Conservation (phyloP, 441 rosid genomes). For the Pelargonium fulgidum region DNA sequence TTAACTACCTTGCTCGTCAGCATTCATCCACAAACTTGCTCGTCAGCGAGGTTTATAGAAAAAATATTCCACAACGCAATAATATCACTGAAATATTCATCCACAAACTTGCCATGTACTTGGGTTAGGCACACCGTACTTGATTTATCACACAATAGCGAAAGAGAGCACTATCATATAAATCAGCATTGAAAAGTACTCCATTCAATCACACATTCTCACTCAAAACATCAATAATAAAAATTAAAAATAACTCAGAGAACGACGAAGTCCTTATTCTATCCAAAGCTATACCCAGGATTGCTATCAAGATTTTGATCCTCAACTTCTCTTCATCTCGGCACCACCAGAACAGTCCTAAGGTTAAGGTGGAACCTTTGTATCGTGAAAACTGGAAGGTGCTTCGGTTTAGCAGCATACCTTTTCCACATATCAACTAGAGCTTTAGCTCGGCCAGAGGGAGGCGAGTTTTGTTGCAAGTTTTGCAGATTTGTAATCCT, state of each 20-base stretch:
- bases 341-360: neutral
- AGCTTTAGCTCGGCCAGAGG: constrained; percentile 54
- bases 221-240: neutral
- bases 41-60: too few relatives aligned
- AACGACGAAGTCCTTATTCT: neutral
- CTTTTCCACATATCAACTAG: constrained; percentile 32
- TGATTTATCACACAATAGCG: neutral
- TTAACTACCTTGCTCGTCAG: too few relatives aligned
- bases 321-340: neutral
- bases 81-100: constrained; percentile 4
- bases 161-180: neutral
- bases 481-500: constrained; percentile 90
- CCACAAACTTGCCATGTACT: neutral
- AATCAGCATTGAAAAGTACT: constrained; percentile 6
- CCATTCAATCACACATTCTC: neutral
- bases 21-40: too few relatives aligned
- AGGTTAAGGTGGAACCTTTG: neutral
- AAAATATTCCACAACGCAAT: neutral
- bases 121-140: neutral
- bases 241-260: too few relatives aligned
- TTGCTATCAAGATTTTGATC: neutral
- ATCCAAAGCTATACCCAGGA: neutral
- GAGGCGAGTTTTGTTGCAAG: constrained; percentile 80
- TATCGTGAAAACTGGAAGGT: neutral
- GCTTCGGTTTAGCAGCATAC: neutral